A percentile compares a stretch with the other conserved stretches of the same genome.
phyloP scores from a whole-genome alignment of 1,284 basidiomycete genomes.

The Coniophora puteana region DNA sequence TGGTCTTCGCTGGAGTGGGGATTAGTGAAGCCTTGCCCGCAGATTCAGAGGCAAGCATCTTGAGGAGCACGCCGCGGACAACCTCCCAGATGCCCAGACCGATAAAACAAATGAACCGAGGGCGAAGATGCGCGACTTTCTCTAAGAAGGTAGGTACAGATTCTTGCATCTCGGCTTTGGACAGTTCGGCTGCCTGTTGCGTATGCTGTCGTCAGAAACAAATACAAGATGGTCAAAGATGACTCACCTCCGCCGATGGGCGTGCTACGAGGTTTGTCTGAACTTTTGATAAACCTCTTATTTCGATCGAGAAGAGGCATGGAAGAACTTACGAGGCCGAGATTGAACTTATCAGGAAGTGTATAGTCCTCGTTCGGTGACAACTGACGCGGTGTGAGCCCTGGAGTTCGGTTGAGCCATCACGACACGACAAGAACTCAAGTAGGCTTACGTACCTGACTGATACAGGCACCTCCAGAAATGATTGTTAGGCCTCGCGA shows the following conservation, averaged over 20 bases:
- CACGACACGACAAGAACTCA: not conserved
- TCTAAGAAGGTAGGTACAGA: conserved; percentile 33
- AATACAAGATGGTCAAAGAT: not conserved
- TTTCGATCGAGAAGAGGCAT: too few species aligned
- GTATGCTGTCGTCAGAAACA: not conserved
- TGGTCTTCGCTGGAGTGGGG: not conserved
- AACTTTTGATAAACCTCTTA: not conserved
- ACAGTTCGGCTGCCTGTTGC: conserved; percentile 40
- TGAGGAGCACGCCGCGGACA: conserved; percentile 26
- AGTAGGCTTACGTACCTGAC: conserved; percentile 25
- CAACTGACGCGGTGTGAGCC: conserved; percentile 37
- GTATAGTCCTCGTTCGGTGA: conserved; percentile 32
- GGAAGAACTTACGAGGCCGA: conserved; percentile 38
- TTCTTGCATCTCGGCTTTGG: conserved; percentile 38
- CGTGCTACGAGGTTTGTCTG: conserved; percentile 50
- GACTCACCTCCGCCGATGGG: conserved; percentile 39
- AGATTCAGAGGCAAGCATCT: conserved; percentile 1
- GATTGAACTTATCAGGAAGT: conserved; percentile 31
- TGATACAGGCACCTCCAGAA: conserved; percentile 41
- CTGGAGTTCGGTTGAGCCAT: conserved; percentile 16
- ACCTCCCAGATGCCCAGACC: conserved; percentile 48
- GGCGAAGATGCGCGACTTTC: conserved; percentile 35
- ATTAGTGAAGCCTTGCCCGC: not conserved
- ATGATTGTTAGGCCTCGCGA: conserved; percentile 51
- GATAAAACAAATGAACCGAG: conserved; percentile 45